Base-by-base conservation (phyloP, 768 basidiomycete species). In the Cubamyces sp. region DNA sequence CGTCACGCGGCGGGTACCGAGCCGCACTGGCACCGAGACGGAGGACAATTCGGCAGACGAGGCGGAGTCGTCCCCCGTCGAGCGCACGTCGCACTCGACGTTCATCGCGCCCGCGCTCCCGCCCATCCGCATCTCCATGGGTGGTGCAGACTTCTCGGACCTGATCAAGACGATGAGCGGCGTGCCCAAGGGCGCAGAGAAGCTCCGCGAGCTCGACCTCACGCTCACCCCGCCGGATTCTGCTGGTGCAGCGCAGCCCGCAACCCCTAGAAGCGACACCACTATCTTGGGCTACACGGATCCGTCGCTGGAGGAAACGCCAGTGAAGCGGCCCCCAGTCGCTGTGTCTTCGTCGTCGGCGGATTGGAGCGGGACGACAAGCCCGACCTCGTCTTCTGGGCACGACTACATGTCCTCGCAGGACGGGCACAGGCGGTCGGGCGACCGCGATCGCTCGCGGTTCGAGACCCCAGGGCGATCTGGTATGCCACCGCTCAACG, bases 71-170 rank as follows among this genome's bases (percentile, higher is more conserved):
- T 84, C 85, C 1, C 84, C 86, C 0, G 83, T 90, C 30, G 84
- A 91, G 70, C 83, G 81, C 45, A 85, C 82, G 12, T 87, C 88
- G 8, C 83, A 83, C 68, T 79, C 90, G 6, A 92, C 92, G 19
- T 90, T 90, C 72, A 91, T 93, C 51, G 90, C 92, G 0, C 94
- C 94, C 41, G 91, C 92, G 3, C 78, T 95, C 28, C 94, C 94
- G 3, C 92, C 92, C 0, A 94, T 96, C 69, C 86, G 92, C n/a
- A 90, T 96, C 73, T 96, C 94, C 16, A 82, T 96, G 77, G 90
- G 86, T 61, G 83, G 87, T 48, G 79, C 85, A 0, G 94, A 96
- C 72, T 95, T 98, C 69, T 85, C 87, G 0, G 89, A 90, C 61
- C 74, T 91, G 18, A 80, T 91, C 53, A 84, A 75, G 66, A 83